These are phyloP conservation scores for Lasiodiplodia theobromae DNA, from an alignment of 2,329 filamentous ascomycete species.

Conservation along the genomic window DNA sequence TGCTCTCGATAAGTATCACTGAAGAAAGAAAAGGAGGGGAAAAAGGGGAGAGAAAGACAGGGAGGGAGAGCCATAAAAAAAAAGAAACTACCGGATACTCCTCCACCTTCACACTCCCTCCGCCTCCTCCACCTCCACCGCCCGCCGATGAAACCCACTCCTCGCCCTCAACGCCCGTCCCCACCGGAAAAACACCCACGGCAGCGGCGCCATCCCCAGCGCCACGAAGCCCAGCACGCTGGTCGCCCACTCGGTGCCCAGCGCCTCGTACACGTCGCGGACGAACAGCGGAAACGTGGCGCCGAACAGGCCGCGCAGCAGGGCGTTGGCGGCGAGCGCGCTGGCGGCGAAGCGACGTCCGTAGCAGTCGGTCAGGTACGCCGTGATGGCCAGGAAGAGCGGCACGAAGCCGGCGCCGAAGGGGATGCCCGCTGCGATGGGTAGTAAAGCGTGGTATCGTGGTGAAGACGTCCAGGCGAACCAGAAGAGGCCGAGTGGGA, in stretches of 20 bases:
- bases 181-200: conserved; percentile 75
- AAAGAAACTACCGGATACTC: not conserved
- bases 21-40: too few species aligned
- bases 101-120: not conserved
- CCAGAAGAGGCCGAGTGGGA: conserved; percentile 78
- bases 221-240: conserved; percentile 78
- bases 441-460: conserved; percentile 84
- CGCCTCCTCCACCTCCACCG: conserved; percentile 62
- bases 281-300: conserved; percentile 78
- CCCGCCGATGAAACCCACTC: conserved; percentile 61
- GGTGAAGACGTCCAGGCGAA: conserved; percentile 52
- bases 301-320: conserved; percentile 76
- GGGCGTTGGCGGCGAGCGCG: conserved; percentile 79
- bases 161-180: conserved; percentile 63
- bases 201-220: conserved; percentile 78
- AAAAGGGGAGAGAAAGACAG: too few species aligned
- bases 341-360: conserved; percentile 73
- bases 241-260: conserved; percentile 80
- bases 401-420: conserved; percentile 80
- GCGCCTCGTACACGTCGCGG: conserved; percentile 70
- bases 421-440: conserved; percentile 78
- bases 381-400: conserved; percentile 82
- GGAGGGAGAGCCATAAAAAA: too few species aligned
- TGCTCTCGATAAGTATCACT: too few species aligned
- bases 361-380: conserved; percentile 81